Evolutionary conservation across 768 basidiomycete species (phyloP).

Genomic region (Melanogaster broomeanus): DNA sequence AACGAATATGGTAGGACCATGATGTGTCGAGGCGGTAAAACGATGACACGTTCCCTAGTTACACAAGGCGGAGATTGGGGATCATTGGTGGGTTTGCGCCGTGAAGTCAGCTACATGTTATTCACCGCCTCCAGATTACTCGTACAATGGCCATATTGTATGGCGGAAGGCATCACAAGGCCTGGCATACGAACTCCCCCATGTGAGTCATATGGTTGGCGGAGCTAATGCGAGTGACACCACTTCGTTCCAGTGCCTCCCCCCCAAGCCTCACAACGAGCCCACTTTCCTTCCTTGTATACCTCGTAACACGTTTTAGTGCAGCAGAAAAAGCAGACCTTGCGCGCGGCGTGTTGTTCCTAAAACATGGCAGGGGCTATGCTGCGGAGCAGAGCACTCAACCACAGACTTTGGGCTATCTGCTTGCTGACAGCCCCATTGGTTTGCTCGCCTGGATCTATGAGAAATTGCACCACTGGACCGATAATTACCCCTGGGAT

Average conservation of each 20-base stretch:
- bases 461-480: slow-evolving; percentile 50
- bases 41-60: slow-evolving; percentile 31
- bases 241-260: slow-evolving; percentile 13
- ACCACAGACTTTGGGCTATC: slow-evolving; percentile 56
- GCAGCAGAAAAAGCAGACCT: slow-evolving; percentile 27
- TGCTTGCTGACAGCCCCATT: slow-evolving; percentile 56
- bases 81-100: slow-evolving; percentile 24
- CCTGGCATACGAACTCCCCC: slow-evolving; percentile 53
- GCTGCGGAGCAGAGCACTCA: slow-evolving; percentile 36
- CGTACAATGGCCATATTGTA: slow-evolving; percentile 34
- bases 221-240: background rate
- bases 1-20: slow-evolving; percentile 43
- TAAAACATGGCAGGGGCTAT: slow-evolving; percentile 32
- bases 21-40: too few species aligned
- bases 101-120: background rate
- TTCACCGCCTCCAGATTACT: slow-evolving; percentile 32
- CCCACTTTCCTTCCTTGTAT: slow-evolving; percentile 31
- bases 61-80: slow-evolving; percentile 56
- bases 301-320: slow-evolving; percentile 30
- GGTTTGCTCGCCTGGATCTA: slow-evolving; percentile 57
- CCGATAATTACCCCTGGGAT: slow-evolving; percentile 55
- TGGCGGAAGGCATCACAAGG: slow-evolving; percentile 46
- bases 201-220: slow-evolving; percentile 32
- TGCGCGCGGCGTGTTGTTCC: slow-evolving; percentile 19
- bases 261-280: slow-evolving; percentile 22